Conservation (phyloP, 768 basidiomycete genomes). For the Pisolithus microcarpus region DNA sequence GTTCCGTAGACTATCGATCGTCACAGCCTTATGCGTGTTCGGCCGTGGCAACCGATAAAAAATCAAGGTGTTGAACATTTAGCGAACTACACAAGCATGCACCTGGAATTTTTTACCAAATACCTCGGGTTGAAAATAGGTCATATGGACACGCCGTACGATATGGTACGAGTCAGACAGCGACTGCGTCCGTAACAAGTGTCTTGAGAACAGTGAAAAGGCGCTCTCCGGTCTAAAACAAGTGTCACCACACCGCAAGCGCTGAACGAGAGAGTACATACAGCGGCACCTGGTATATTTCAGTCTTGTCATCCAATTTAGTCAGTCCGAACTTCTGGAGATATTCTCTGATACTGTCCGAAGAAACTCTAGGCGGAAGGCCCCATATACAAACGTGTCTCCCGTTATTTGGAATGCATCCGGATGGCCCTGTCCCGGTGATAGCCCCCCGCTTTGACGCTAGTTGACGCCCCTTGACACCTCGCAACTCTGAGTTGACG, state of each 20-base stretch:
- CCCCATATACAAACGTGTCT: slow-evolving; percentile 56
- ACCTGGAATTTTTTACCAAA: slow-evolving; percentile 36
- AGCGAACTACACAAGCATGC: slow-evolving; percentile 47
- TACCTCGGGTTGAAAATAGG: slow-evolving; percentile 32
- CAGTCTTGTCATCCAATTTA: slow-evolving; percentile 32
- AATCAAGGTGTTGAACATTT: slow-evolving; percentile 6
- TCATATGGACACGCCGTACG: slow-evolving; percentile 57
- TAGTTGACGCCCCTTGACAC: slow-evolving; percentile 33
- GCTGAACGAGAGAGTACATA: slow-evolving; percentile 27
- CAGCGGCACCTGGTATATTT: slow-evolving; percentile 44
- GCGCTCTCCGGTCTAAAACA: slow-evolving; percentile 26
- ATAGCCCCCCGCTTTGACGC: slow-evolving; percentile 31
- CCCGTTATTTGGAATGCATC: slow-evolving; percentile 41
- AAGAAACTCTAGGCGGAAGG: slow-evolving; percentile 42
- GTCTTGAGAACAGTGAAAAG: slow-evolving; percentile 45
- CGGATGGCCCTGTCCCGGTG: slow-evolving; percentile 41
- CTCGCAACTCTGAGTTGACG: slow-evolving; percentile 28
- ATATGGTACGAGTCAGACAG: slow-evolving; percentile 64
- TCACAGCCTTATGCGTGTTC: slow-evolving; percentile 7
- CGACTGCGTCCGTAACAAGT: slow-evolving; percentile 48
- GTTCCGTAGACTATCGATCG: slow-evolving; percentile 8
- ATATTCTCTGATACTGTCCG: slow-evolving; percentile 30
- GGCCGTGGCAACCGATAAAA: neutral
- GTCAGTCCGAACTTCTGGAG: slow-evolving; percentile 42
- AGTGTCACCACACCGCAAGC: slow-evolving; percentile 1